Base-by-base conservation (phyloP, 2,329 filamentous ascomycete species). In the Fusarium incarnatum region DNA sequence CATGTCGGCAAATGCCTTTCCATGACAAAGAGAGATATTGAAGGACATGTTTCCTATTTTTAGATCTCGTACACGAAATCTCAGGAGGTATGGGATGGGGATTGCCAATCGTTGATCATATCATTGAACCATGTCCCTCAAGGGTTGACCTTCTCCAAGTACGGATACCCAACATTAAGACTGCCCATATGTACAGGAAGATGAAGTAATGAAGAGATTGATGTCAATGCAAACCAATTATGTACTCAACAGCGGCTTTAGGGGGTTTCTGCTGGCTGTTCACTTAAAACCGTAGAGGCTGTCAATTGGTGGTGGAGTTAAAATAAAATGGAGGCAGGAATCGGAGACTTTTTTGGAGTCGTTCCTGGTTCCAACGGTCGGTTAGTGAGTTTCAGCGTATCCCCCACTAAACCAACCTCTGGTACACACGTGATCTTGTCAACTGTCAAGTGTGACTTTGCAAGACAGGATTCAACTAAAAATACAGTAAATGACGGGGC, bases 301-400 rank as follows among this genome's bases (percentile, higher is more conserved):
- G 30, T 37, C n/a, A 23, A 32, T 23, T 37, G 47, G 23, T 37
- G 8, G 48, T 50, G 30, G 48, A 25, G 48, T 15, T 30, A n/a
- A 3, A 23, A 30, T 30, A 30, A 32, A 37, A n/a, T 37, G 18
- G 34, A 37, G 34, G 34, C 34, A 37, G 34, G 34, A 37, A 37
- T 37, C 34, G 30, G 30, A 37, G 30, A 15, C 15, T 50, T 48
- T 50, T 48, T 18, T 5, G 30, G 48, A 5, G 32, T 25, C 13
- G 32, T 52, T 52, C 49, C 49, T 41, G 32, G 32, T 52, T 23
- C n/a, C 6, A 52, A 27, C 49, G 18, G 34, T 37, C 34, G 18
- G 34, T 52, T 52, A 41, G 49, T 52, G 49, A 52, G 49, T 52
- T 52, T 52, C 49, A 52, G 48, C 12, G 28, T 30, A 12, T 30